Evolutionary conservation across 2,329 filamentous ascomycete genomes (phyloP), one percentile per base, ranked within the genome.

Genomic region (Seiridium cupressi): DNA sequence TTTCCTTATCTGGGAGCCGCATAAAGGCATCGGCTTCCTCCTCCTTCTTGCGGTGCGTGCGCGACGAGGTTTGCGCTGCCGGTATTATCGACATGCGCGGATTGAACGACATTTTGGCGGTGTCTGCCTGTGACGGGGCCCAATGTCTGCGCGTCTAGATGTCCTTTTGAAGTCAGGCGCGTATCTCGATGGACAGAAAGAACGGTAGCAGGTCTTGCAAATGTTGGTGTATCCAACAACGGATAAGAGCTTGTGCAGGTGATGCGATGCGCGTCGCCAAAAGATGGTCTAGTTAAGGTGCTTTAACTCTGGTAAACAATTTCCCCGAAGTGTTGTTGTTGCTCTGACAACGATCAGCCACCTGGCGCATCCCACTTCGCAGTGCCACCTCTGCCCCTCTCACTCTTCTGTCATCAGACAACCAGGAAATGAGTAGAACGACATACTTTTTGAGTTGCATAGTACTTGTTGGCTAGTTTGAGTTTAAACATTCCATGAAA

Each of bases 1-100:
- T 97, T 75, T 99, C 95, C 69, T 82, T 82, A 73, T 87, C 86
- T 6, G 84, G 80, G 60, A 87, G 79, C 58, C 82, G 80, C 79
- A 87, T 86, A 67, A 85, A 83, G 58, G 84, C 82, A 70, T 86
- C 82, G 57, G 82, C 80, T 60, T 85, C 72, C 35, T 86, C 83
- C 64, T 85, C 83, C 70, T 85, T 86, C 70, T 84, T 85, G 68
- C 83, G 81, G 60, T 78, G 51, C 40, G 57, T 74, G 58, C 83
- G 82, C 64, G 79, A 78, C 59, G 81, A 78, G 61, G 82, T 78
- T 70, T 83, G 81, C 70, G 76, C 72, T 54, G 77, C 71, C 44
- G 84, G 84, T 60, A 86, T 79, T 69, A 87, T 87, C 70, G 84
- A 86, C 82, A 85, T 84, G 66, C 84, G 76, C 61, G 80, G 77